phyloP scores from a whole-genome alignment of 225 moss, liverwort and hornwort genomes.

The Pseudisothecium myosuroides region DNA sequence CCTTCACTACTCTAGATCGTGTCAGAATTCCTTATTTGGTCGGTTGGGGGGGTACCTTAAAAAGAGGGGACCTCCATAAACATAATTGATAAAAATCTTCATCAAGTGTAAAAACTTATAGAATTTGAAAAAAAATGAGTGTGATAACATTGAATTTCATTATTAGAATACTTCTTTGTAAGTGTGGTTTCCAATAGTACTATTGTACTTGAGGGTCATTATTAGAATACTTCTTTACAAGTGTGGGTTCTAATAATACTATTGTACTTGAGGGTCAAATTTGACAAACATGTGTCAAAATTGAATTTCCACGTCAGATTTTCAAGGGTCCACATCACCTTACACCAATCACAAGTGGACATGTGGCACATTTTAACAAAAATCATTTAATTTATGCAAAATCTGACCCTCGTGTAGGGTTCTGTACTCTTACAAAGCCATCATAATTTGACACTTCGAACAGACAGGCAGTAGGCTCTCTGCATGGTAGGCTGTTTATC shows the following conservation, averaged over 20 bases:
- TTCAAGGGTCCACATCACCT: fast-evolving
- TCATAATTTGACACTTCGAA: neutral
- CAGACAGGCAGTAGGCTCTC: neutral
- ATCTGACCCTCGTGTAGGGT: fast-evolving
- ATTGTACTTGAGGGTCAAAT: fast-evolving
- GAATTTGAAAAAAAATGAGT: neutral
- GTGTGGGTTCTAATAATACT: neutral
- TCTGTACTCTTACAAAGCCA: too few species aligned
- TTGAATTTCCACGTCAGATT: fast-evolving
- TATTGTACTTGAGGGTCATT: fast-evolving
- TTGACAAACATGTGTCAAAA: fast-evolving
- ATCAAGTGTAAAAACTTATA: neutral
- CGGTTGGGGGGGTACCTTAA: too few species aligned
- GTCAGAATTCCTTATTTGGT: too few species aligned
- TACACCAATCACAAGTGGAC: neutral
- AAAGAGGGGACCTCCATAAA: too few species aligned
- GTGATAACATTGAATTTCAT: neutral
- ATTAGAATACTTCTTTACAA: neutral
- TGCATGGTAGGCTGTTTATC: neutral
- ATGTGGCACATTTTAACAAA: neutral
- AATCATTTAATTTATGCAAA: neutral
- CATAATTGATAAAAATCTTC: neutral
- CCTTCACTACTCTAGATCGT: too few species aligned
- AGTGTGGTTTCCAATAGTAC: neutral
- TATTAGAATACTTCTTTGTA: neutral